Evolutionary conservation across 1,284 basidiomycete species (phyloP), one percentile per base, ranked within the genome.

Genomic region (Sporisorium scitamineum): DNA sequence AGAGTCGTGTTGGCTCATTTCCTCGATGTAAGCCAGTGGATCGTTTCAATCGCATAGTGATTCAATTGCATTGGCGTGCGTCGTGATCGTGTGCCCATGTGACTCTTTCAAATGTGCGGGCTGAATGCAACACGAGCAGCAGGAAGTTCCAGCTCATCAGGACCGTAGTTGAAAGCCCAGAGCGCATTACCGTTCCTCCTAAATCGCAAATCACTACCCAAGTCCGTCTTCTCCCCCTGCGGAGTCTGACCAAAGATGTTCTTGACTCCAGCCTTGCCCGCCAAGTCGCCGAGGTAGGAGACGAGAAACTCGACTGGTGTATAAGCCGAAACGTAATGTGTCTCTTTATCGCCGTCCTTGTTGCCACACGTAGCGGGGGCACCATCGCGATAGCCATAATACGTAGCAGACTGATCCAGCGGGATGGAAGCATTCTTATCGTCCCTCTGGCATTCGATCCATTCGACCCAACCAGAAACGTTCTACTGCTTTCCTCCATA

Each of bases 151-250:
- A 63, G 34, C 41, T 68, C 54, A 9, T 66, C 57, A 9, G 61
- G 67, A 34, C 67, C 72, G 55, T 79, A 79, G 54, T 79, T 77
- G 68, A 78, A 72, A 3, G 78, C 75, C 63, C 59, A 79, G 6
- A 79, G 54, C 2, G 71, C 76, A 20, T 78, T 72, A 5, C 71
- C 78, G 42, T 67, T 70, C 45, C 52, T 58, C 27, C 63, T 47
- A 52, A 78, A 64, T 14, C 78, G 71, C 26, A 79, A 32, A 24
- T 77, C 66, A 1, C 27, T 59, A 6, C 77, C 77, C 2, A 79
- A 47, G 52, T 76, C 73, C 16, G 57, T 61, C 37, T 52, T 51
- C 45, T 29, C 51, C 6, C 54, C 66, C 24, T 56, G 5, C 0
- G 52, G 56, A 18, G 56, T 62, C 39, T 53, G 45, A 14, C 72